phyloP scores from a whole-genome alignment of 2,329 filamentous ascomycete species.

The Sclerotinia trifoliorum region DNA sequence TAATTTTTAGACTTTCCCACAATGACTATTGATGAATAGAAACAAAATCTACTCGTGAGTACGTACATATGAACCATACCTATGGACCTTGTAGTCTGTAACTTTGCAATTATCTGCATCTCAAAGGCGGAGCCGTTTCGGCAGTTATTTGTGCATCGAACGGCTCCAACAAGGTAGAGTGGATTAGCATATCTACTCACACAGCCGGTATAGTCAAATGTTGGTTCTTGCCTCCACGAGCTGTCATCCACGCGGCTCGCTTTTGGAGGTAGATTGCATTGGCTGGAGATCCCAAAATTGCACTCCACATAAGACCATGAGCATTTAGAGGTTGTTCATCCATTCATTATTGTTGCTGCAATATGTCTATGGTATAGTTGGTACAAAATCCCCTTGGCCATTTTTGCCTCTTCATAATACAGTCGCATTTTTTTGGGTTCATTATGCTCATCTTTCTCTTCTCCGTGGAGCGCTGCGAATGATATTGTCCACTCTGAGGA shows the following conservation, averaged over 20 bases:
- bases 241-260: background rate
- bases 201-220: background rate
- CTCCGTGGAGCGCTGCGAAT: constrained; percentile 87
- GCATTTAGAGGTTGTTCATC: constrained; percentile 17
- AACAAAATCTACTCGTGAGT: background rate
- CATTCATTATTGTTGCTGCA: constrained; percentile 31
- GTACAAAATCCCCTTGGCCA: constrained; percentile 36
- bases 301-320: constrained; percentile 5
- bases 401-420: constrained; percentile 37
- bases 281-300: background rate
- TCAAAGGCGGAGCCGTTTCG: background rate
- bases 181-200: background rate
- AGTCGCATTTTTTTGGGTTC: constrained; percentile 28
- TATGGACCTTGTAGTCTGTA: background rate
- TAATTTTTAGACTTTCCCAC: background rate
- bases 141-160: background rate
- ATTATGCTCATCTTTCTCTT: constrained; percentile 66
- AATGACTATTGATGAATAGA: background rate
- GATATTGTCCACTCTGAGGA: constrained; percentile 95
- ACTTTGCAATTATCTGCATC: background rate
- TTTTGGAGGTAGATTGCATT: too few relatives aligned
- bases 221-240: background rate
- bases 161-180: background rate
- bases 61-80: background rate
- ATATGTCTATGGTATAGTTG: constrained; percentile 40